A percentile compares a stretch with the other conserved stretches of the same genome.
Evolutionary conservation across 192 early-diverging fungal species (phyloP).

Genomic region (Mortierella antarctica): DNA sequence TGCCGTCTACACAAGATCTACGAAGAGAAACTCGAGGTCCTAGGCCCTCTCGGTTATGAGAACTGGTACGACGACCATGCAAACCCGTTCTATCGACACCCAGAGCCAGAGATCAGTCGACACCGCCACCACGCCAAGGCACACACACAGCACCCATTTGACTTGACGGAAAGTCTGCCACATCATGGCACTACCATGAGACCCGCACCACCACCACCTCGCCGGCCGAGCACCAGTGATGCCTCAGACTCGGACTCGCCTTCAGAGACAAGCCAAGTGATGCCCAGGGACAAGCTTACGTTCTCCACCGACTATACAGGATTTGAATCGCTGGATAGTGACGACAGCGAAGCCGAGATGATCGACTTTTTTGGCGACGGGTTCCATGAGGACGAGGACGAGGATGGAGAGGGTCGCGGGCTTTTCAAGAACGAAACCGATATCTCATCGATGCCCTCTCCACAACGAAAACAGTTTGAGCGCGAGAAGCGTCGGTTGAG

Average conservation of each 20-base stretch:
- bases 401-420: background rate
- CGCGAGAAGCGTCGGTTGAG: slow-evolving; percentile 14
- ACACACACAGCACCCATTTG: background rate
- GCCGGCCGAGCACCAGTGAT: too few species aligned
- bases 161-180: too few species aligned
- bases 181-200: too few species aligned
- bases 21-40: slow-evolving; percentile 39
- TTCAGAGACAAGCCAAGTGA: background rate
- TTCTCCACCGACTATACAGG: slow-evolving; percentile 13
- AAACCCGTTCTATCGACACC: slow-evolving; percentile 30
- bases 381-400: background rate
- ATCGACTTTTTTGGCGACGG: slow-evolving; percentile 5
- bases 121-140: background rate
- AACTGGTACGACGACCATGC: slow-evolving; percentile 46
- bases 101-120: slow-evolving; percentile 2
- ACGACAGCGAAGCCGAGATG: slow-evolving; percentile 14
- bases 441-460: background rate
- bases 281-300: too few species aligned
- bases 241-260: too few species aligned
- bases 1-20: slow-evolving; percentile 41
- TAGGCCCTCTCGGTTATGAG: slow-evolving; percentile 28
- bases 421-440: too few species aligned
- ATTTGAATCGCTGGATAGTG: slow-evolving; percentile 26
- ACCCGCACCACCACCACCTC: too few species aligned
- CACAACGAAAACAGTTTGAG: background rate